Evolutionary conservation across 2,329 filamentous ascomycete genomes (phyloP).

Genomic region (Arthroderma uncinatum): DNA sequence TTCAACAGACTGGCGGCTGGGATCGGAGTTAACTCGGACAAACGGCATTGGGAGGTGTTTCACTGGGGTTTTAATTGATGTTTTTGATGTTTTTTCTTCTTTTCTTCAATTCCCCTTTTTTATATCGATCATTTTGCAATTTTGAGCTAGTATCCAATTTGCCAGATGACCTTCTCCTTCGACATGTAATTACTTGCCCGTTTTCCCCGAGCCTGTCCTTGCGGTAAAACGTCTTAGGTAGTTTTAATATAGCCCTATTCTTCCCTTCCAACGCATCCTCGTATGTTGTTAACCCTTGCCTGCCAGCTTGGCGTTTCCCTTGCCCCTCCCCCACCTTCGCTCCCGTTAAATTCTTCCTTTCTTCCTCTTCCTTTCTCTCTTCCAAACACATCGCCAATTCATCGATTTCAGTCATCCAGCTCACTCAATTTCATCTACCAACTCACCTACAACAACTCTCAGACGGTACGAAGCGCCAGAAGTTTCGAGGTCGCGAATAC

Average conservation of each 20-base stretch:
- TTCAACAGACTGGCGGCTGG: not conserved
- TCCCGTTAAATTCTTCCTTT: not conserved
- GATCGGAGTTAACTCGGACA: not conserved
- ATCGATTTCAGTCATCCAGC: not conserved
- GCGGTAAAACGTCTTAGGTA: not conserved
- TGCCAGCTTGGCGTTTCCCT: not conserved
- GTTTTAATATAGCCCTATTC: not conserved
- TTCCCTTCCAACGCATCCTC: not conserved
- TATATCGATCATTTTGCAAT: not conserved
- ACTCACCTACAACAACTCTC: not conserved
- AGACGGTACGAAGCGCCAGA: constrained; percentile 5
- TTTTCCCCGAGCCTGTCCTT: not conserved
- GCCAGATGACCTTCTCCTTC: not conserved
- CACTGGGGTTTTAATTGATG: not conserved
- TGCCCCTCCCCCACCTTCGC: not conserved
- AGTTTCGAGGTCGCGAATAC: constrained; percentile 5
- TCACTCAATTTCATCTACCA: not conserved
- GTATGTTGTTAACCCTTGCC: too few species aligned
- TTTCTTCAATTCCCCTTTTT: not conserved
- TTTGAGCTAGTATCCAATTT: not conserved
- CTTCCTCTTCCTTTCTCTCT: not conserved
- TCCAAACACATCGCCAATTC: not conserved
- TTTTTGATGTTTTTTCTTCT: not conserved
- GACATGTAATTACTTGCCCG: too few species aligned
- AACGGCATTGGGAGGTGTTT: constrained; percentile 2